Base-by-base conservation (phyloP, 2,329 filamentous ascomycete genomes). In the Periconia sp. region DNA sequence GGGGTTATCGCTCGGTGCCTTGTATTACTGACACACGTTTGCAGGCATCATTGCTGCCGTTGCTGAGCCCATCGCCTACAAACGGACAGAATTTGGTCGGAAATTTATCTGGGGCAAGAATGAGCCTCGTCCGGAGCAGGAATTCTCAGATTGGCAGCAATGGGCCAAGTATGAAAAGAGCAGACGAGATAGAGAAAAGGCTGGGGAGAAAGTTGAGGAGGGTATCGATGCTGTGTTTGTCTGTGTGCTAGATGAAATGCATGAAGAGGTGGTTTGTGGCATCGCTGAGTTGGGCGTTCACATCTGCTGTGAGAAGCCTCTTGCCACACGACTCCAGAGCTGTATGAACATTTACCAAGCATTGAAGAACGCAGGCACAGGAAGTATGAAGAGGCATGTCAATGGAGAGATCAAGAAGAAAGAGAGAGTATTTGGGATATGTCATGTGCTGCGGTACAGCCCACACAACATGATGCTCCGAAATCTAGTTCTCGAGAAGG, bases 221-320 rank as follows among this genome's bases (percentile, higher is more conserved):
- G 73, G 72, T 1, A 64, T 82, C 1, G 78, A 83, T 61, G 78
- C 80, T 0, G 79, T 84, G 11, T 85, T 88, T 55, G 78, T 89
- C 32, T 88, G 85, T 67, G 90, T 95, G 2, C 78, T 92, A 8
- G 94, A 99, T 68, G 88, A 95, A 70, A 86, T 89, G 73, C 94
- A 99, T 69, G 84, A 84, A 36, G 86, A 91, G 42, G 89, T 92
- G 34, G 81, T 96, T 16, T 78, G 86, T 30, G 87, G 83, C 1
- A 78, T 96, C 38, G 86, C 88, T 1, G 81, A 81, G 10, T 72
- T 75, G 65, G 81, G 77, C 2, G 73, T 96, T 34, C 91, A 96
- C 68, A 84, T 97, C 52, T 88, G 96, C 78, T 95, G 91, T 67
- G 94, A 99, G 77, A 99, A 99, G 73, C 94, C 94, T 2, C 74